Percentiles rank a stretch among this genome's conserved stretches.
Conservation (phyloP, 495 filamentous ascomycete genomes). For the Neurospora sp. region DNA sequence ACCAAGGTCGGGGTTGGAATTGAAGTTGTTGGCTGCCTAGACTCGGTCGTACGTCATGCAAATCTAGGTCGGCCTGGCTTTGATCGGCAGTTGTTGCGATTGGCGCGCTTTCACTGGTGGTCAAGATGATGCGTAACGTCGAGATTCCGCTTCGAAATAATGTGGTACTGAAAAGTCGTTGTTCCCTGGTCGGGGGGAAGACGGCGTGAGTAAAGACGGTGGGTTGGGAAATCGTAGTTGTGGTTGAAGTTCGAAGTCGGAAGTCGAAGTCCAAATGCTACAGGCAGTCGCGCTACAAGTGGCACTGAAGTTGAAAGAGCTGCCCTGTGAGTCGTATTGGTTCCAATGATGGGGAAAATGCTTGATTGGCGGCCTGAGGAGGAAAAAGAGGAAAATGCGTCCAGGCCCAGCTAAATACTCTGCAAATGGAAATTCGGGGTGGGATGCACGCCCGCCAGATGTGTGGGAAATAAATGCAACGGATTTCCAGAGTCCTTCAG, state of each 20-base stretch:
- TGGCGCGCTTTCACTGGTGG: not conserved
- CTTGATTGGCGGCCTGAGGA: too few relatives aligned
- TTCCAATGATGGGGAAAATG: too few relatives aligned
- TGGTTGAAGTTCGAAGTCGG: not conserved
- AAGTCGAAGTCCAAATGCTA: not conserved
- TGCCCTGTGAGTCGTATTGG: not conserved
- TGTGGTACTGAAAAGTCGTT: not conserved
- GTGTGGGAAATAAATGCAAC: too few relatives aligned
- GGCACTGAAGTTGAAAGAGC: not conserved
- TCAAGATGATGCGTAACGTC: not conserved
- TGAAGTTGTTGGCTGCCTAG: not conserved
- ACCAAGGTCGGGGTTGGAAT: not conserved
- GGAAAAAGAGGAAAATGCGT: too few relatives aligned
- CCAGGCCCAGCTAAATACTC: too few relatives aligned
- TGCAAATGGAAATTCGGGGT: too few relatives aligned
- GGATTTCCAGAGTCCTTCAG: too few relatives aligned
- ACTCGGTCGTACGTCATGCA: not conserved
- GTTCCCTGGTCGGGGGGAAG: not conserved
- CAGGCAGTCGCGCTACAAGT: not conserved
- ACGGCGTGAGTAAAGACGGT: not conserved
- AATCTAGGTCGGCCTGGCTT: not conserved
- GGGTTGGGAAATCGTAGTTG: not conserved
- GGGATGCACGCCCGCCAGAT: too few relatives aligned
- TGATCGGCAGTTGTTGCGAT: not conserved
- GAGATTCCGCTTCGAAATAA: not conserved